Base-by-base conservation (phyloP, 2,329 filamentous ascomycete species). In the Chaetomium strumarium region DNA sequence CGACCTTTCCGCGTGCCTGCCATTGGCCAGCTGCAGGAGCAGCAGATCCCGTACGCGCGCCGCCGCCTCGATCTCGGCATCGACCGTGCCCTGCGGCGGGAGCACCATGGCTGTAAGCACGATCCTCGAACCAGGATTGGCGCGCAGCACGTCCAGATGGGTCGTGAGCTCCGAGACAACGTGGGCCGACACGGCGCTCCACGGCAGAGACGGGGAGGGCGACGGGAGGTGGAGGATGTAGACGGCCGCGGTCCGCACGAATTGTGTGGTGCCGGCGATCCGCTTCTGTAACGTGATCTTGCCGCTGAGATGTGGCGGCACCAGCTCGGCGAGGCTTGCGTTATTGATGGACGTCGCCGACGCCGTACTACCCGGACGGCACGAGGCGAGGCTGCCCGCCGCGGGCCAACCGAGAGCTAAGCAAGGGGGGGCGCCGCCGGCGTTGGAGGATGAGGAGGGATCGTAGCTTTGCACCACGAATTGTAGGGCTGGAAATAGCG, bases 1-100 rank as follows among this genome's bases (percentile, higher is more conserved):
- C 16, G 38, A 16, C 17, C 4, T 20, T 13, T 40, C 38, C 16
- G 38, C 16, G 13, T 40, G 38, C 38, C 38, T 19, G 8, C 38
- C 38, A 20, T 47, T 47, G 10, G 45, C 45, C n/a, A 47, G 36
- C 24, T 47, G 45, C 45, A 47, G n/a, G 20, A 47, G 14, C n/a
- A n/a, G 3, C 16, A 47, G 29, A 33, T 47, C 45, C 20, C 36
- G 9, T 9, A 33, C 24, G 9, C 45, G 36, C 2, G 36, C 45
- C 11, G 19, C 20, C 16, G 45, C 36, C 24, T 47, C 45, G 19
- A 40, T n/a, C 31, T 31, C 37, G 20, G 45, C 11, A 12, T 47
- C 36, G 6, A 19, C 19, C 2, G 14, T 29, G 8, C 7, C 24
- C 3, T 10, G 36, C 8, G 19, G 33, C 10, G 45, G 45, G 8